Conservation (phyloP, 1,284 basidiomycete species). For the Sporisorium scitamineum region DNA sequence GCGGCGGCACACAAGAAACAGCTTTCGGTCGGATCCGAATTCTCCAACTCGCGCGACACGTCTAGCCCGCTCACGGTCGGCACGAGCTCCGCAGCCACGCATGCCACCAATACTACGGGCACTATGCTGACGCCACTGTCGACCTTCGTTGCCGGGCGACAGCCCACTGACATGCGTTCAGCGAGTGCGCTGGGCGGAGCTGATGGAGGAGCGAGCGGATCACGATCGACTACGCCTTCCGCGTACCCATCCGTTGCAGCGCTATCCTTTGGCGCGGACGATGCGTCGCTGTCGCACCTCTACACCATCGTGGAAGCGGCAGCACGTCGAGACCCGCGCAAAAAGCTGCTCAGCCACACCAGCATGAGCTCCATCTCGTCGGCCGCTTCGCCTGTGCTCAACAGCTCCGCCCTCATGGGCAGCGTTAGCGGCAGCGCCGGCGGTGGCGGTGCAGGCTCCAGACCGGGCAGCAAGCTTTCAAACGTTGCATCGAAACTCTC, state of each 20-base stretch:
- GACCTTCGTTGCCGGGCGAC: slow-evolving; percentile 16
- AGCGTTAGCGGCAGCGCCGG: neutral
- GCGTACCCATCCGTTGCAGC: slow-evolving; percentile 30
- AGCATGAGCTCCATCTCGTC: slow-evolving; percentile 29
- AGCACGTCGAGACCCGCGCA: slow-evolving; percentile 49
- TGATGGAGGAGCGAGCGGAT: neutral
- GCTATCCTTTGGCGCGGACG: slow-evolving; percentile 41
- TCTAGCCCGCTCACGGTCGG: slow-evolving; percentile 40
- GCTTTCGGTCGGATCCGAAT: slow-evolving; percentile 43
- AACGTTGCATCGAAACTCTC: slow-evolving; percentile 6
- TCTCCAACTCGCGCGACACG: slow-evolving; percentile 41
- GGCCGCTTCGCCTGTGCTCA: slow-evolving; percentile 15
- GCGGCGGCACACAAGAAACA: slow-evolving; percentile 41
- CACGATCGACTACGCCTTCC: slow-evolving; percentile 29
- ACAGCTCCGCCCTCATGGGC: slow-evolving; percentile 2
- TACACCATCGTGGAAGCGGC: slow-evolving; percentile 62
- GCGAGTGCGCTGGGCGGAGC: slow-evolving; percentile 6
- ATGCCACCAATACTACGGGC: slow-evolving; percentile 40
- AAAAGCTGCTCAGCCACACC: slow-evolving; percentile 33
- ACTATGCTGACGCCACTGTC: slow-evolving; percentile 54
- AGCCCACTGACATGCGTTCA: slow-evolving; percentile 13
- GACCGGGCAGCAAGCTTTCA: slow-evolving; percentile 33
- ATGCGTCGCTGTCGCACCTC: slow-evolving; percentile 55
- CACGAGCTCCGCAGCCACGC: slow-evolving; percentile 36
- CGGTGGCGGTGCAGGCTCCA: slow-evolving; percentile 9